These are phyloP conservation scores for Ceratobasidium sp. DNA, from an alignment of 1,284 basidiomycete genomes.

Conservation along the genomic window DNA sequence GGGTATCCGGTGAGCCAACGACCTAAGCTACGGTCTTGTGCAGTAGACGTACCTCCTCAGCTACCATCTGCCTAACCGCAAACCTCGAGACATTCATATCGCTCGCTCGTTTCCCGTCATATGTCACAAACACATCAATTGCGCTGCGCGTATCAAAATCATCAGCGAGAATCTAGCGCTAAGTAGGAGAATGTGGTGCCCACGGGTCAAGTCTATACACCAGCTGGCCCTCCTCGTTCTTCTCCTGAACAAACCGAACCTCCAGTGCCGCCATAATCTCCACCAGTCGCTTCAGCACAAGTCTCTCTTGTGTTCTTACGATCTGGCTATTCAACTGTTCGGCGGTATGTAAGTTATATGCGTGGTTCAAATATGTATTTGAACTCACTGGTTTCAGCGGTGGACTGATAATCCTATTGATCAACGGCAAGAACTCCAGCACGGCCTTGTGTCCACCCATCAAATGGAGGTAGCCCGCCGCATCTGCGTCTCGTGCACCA, in stretches of 20 bases:
- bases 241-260: conserved; percentile 91
- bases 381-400: conserved; percentile 86
- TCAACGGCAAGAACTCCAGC: conserved; percentile 88
- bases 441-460: conserved; percentile 61
- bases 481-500: conserved; percentile 39
- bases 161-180: not conserved
- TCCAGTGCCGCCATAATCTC: conserved; percentile 90
- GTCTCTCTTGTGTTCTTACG: conserved; percentile 85
- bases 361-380: not conserved
- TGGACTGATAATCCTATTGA: conserved; percentile 96
- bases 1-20: conserved; percentile 16
- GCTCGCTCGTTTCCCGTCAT: conserved; percentile 91
- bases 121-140: conserved; percentile 95
- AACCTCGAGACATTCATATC: conserved; percentile 91
- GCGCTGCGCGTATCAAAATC: conserved; percentile 69
- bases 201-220: conserved; percentile 96
- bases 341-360: conserved; percentile 35
- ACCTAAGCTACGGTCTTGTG: too few relatives aligned
- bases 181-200: conserved; percentile 57
- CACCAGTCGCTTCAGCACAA: conserved; percentile 81
- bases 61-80: conserved; percentile 91
- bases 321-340: conserved; percentile 90
- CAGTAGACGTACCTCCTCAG: conserved; percentile 71
- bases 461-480: conserved; percentile 27
- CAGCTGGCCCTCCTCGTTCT: conserved; percentile 90